Evolutionary conservation across 352 stramenopile genomes (phyloP).

Genomic region (Globisporangium viniferum): DNA sequence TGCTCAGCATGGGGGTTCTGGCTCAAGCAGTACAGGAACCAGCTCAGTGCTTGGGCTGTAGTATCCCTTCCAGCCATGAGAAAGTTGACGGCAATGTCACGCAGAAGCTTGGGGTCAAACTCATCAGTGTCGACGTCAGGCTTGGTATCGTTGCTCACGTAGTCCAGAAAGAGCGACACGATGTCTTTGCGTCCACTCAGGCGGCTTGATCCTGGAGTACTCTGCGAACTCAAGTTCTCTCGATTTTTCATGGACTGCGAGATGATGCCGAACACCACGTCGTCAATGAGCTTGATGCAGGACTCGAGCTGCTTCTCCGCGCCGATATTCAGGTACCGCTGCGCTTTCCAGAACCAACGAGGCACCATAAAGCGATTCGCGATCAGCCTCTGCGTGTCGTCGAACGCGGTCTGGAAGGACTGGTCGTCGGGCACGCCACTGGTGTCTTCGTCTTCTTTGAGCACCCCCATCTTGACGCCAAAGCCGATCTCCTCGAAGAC

Average conservation of each 20-base stretch:
- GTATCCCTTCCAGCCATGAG: conserved; percentile 48
- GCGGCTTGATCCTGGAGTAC: too few species aligned
- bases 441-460: too few species aligned
- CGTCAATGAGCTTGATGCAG: background rate
- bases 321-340: background rate
- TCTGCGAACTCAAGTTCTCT: too few species aligned
- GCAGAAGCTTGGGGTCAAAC: conserved; percentile 18
- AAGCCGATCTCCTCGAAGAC: conserved; percentile 8
- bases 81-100: conserved; percentile 50
- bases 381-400: background rate
- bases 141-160: too few species aligned
- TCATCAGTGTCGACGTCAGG: too few species aligned
- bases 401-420: background rate
- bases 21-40: conserved; percentile 34
- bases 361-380: background rate
- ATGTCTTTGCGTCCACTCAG: too few species aligned
- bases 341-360: background rate
- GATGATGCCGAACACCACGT: background rate
- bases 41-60: conserved; percentile 35
- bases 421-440: too few species aligned
- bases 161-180: too few species aligned
- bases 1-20: background rate
- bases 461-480: background rate
- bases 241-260: too few species aligned
- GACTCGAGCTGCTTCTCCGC: background rate